Percentiles rank a stretch among this genome's conserved stretches.
phyloP scores from a whole-genome alignment of 2,329 filamentous ascomycete genomes.

The Dryadomyces quercivorus region DNA sequence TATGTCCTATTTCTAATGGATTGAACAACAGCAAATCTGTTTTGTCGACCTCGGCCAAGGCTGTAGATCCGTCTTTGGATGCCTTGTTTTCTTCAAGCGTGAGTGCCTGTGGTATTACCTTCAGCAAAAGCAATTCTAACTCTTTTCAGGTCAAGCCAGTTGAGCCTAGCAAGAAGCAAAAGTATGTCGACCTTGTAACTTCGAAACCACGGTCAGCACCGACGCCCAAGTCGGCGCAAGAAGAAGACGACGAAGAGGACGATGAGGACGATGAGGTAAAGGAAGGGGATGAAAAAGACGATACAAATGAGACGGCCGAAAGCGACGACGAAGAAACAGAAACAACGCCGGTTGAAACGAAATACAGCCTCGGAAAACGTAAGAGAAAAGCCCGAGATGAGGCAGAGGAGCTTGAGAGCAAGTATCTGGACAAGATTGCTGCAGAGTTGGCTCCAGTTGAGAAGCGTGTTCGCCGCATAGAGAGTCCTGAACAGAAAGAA shows the following conservation, averaged over 20 bases:
- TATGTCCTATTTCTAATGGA: neutral
- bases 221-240: neutral
- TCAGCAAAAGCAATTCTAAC: neutral
- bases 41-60: slow-evolving; percentile 34
- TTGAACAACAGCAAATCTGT: slow-evolving; percentile 6
- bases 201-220: slow-evolving; percentile 3
- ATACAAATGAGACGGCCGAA: slow-evolving; percentile 9
- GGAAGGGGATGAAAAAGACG: slow-evolving; percentile 14
- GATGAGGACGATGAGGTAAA: slow-evolving; percentile 2
- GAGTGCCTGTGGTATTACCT: slow-evolving; percentile 11
- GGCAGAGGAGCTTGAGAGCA: slow-evolving; percentile 57
- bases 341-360: slow-evolving; percentile 28
- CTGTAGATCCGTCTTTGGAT: slow-evolving; percentile 56
- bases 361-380: slow-evolving; percentile 43
- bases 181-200: slow-evolving; percentile 23
- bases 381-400: slow-evolving; percentile 49
- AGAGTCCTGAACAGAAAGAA: slow-evolving; percentile 20
- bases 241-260: slow-evolving; percentile 6
- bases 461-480: slow-evolving; percentile 39
- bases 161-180: slow-evolving; percentile 29
- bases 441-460: slow-evolving; percentile 31
- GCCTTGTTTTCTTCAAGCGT: slow-evolving; percentile 64
- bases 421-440: slow-evolving; percentile 55
- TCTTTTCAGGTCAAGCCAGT: slow-evolving; percentile 36
- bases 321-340: slow-evolving; percentile 20